These are phyloP conservation scores for Backusella mclennaniae DNA, from an alignment of 192 early-diverging fungal species.

Conservation along the genomic window DNA sequence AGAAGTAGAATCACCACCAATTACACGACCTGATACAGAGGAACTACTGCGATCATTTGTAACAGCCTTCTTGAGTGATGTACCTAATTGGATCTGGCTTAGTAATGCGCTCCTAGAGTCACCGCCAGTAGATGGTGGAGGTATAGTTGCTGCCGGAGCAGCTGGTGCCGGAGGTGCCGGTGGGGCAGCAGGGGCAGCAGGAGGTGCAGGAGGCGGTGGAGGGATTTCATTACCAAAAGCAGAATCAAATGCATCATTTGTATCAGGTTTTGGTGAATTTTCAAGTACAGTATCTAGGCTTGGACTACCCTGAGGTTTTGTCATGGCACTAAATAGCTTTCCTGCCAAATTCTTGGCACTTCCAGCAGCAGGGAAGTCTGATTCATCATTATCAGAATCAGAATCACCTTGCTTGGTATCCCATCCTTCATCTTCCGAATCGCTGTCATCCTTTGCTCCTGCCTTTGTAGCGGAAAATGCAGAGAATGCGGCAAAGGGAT, in stretches of 20 bases:
- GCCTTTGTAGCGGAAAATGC: slow-evolving; percentile 19
- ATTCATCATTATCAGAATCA: slow-evolving; percentile 27
- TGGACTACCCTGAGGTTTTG: slow-evolving; percentile 8
- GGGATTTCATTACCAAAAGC: slow-evolving; percentile 2
- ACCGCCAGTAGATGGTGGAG: slow-evolving; percentile 11
- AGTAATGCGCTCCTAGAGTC: slow-evolving; percentile 56
- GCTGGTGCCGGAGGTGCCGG: slow-evolving; percentile 14
- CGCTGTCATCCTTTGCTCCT: slow-evolving; percentile 5
- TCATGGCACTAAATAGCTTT: slow-evolving; percentile 30
- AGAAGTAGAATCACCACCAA: neutral
- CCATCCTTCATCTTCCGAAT: slow-evolving; percentile 38
- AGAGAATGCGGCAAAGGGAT: slow-evolving; percentile 40
- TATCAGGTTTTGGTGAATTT: slow-evolving; percentile 3
- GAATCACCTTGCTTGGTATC: slow-evolving; percentile 35
- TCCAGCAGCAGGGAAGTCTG: slow-evolving; percentile 30
- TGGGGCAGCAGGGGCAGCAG: slow-evolving; percentile 9
- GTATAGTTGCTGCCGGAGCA: slow-evolving; percentile 4
- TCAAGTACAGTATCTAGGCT: slow-evolving; percentile 15
- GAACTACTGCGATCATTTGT: slow-evolving; percentile 65
- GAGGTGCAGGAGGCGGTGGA: slow-evolving; percentile 20
- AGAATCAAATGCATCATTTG: slow-evolving; percentile 11
- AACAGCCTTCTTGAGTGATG: slow-evolving; percentile 54
- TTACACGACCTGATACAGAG: slow-evolving; percentile 38
- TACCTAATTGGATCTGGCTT: slow-evolving; percentile 70
- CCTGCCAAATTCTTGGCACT: slow-evolving; percentile 35